Conservation (phyloP, 768 basidiomycete genomes). For the Collybia mongolica region DNA sequence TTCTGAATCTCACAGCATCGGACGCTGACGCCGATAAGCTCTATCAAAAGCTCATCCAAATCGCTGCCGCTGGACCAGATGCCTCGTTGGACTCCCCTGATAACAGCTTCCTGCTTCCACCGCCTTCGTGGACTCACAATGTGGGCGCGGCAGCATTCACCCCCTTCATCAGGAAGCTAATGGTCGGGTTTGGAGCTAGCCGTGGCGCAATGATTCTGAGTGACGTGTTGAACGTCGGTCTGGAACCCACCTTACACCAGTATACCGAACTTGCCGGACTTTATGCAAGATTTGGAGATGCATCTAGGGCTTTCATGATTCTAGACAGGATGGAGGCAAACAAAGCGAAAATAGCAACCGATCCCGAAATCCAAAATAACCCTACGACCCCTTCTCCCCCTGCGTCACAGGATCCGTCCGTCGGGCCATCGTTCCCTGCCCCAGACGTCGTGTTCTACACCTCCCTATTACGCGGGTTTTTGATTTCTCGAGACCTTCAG, state of each 20-base stretch:
- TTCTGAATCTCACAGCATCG: conserved; percentile 22
- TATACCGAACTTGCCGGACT: conserved; percentile 48
- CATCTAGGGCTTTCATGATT: conserved; percentile 33
- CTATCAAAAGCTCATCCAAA: conserved; percentile 42
- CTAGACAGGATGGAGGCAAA: conserved; percentile 38
- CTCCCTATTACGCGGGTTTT: conserved; percentile 35
- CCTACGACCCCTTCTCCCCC: background rate
- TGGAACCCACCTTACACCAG: conserved; percentile 45
- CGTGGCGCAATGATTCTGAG: conserved; percentile 38
- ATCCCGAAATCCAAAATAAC: background rate
- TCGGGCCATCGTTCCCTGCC: conserved; percentile 13
- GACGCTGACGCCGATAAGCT: conserved; percentile 28
- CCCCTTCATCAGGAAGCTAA: conserved; percentile 48
- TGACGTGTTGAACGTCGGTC: conserved; percentile 51
- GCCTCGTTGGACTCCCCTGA: conserved; percentile 3
- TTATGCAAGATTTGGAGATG: conserved; percentile 40
- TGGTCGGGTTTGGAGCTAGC: conserved; percentile 23
- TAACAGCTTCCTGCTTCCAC: conserved; percentile 19
- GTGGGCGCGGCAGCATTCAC: conserved; percentile 40
- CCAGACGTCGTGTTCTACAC: conserved; percentile 34
- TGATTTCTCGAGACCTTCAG: conserved; percentile 23
- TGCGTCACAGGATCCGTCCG: background rate
- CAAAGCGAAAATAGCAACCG: background rate
- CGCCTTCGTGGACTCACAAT: conserved; percentile 27
- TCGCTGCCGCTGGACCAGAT: conserved; percentile 12